Percentiles rank a stretch among this genome's conserved stretches.
Evolutionary conservation across 768 basidiomycete species (phyloP).

Genomic region (Pisolithus sp.): DNA sequence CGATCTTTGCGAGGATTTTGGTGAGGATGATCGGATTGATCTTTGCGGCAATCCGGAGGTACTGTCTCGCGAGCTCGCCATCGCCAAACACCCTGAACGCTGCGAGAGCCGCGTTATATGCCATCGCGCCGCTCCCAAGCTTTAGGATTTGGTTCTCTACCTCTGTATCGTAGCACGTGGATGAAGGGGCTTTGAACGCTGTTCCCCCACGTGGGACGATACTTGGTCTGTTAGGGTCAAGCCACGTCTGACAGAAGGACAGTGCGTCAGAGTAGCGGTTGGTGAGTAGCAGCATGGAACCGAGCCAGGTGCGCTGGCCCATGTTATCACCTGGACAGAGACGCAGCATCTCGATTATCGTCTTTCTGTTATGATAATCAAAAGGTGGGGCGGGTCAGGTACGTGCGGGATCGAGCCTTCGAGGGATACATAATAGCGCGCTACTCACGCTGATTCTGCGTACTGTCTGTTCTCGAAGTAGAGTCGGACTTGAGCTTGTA

Average conservation of each 20-base stretch:
- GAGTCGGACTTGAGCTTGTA: conserved; percentile 32
- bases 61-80: conserved; percentile 32
- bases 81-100: conserved; percentile 36
- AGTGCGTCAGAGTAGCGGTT: conserved; percentile 34
- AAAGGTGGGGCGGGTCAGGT: background rate
- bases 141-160: conserved; percentile 9
- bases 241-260: conserved; percentile 32
- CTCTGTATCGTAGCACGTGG: conserved; percentile 8
- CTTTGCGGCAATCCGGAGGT: conserved; percentile 31
- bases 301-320: conserved; percentile 32
- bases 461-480: conserved; percentile 30
- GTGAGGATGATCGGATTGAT: conserved; percentile 31
- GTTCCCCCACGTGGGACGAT: conserved; percentile 20
- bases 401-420: background rate
- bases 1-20: conserved; percentile 33
- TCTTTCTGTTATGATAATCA: conserved; percentile 19
- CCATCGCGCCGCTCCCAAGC: conserved; percentile 6
- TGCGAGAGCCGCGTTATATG: conserved; percentile 38
- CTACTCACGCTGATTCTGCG: conserved; percentile 31
- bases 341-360: conserved; percentile 36
- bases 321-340: conserved; percentile 39
- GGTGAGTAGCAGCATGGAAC: conserved; percentile 30
- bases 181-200: conserved; percentile 21
- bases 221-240: conserved; percentile 15
- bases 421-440: too few species aligned